Evolutionary conservation across 805 yeast genomes (phyloP).

Genomic region (Yarrowia deformans): DNA sequence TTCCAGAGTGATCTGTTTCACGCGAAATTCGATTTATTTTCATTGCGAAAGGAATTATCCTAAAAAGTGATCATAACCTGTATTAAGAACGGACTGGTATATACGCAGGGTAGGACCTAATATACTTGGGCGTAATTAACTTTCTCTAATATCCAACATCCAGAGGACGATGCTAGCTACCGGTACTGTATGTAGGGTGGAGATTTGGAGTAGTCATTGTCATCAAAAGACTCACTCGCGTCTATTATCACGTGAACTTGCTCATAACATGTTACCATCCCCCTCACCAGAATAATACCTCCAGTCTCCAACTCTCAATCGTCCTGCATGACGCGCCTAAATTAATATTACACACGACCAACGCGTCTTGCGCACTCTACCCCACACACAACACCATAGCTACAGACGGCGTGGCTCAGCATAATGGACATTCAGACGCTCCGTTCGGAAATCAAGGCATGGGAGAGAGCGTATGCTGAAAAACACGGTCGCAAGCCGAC

Average conservation of each 20-base stretch:
- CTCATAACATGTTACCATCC: too few species aligned
- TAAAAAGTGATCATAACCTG: not conserved
- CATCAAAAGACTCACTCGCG: too few species aligned
- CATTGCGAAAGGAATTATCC: too few species aligned
- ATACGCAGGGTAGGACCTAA: not conserved
- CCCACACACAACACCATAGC: not conserved
- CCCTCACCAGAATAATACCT: too few species aligned
- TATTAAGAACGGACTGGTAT: not conserved
- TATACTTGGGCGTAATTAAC: not conserved
- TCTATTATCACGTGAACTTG: too few species aligned
- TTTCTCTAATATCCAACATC: not conserved
- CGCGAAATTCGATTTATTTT: too few species aligned
- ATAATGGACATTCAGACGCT: slow-evolving; percentile 44
- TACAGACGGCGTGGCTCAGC: not conserved
- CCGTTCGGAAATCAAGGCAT: slow-evolving; percentile 58
- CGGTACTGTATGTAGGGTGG: not conserved
- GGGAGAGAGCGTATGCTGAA: slow-evolving; percentile 60
- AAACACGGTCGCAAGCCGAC: slow-evolving; percentile 57
- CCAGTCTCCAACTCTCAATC: too few species aligned
- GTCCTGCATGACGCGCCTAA: slow-evolving; percentile 24
- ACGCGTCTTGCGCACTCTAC: slow-evolving; percentile 3
- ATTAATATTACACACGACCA: slow-evolving; percentile 24
- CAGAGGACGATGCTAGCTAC: not conserved
- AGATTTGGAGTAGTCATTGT: too few species aligned
- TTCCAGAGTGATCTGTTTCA: too few species aligned